Base-by-base conservation (phyloP, 129 eudicot genomes). In the Deinandra increscens region DNA sequence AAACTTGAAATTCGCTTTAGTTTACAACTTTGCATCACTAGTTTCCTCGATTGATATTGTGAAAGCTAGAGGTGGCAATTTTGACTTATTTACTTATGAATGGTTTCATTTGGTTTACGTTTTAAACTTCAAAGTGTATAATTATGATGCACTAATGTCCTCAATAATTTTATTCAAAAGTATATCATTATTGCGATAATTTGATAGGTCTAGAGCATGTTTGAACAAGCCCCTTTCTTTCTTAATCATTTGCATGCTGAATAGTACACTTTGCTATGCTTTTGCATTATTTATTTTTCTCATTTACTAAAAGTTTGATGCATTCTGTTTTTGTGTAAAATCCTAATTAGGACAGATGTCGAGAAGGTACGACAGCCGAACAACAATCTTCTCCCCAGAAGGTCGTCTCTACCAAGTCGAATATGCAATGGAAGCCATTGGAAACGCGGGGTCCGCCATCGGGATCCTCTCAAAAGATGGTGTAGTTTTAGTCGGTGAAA, bases 331-430 rank as follows among this genome's bases (percentile, higher is more conserved):
- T 65, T 74, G 64, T 75, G 67, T 49, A 49, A 10, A 54, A 19
- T 71, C 17, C 37, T 74, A 68, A 70, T n/a, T n/a, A 63, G 6
- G 15, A n/a, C 41, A 77, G 77, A 88, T 88, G 95, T 88, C 95
- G 26, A 79, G 95, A 71, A 88, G 91, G 68, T 88, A 88, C 72
- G 91, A 88, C 73, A 88, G 96, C 74, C 91, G 97, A 15, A 90
- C 97, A 48, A 90, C 97, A 18, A 90, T 90, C 87, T 90, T 87
- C 84, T 90, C 95, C 51, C 97, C 95, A 6, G 97, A 90, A 70
- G 97, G 97, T 5, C 95, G 97, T 70, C 91, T 90, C 53, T 90
- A 90, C 87, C 95, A 90, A 43, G 97, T 90, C n/a, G 97, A 90
- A 66, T 90, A 87, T 60, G 97, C 97, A 37, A 87, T 90, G 97